Evolutionary conservation across 1,284 basidiomycete genomes (phyloP), one percentile per base, ranked within the genome.

Genomic region (Heterobasidion parviporum): DNA sequence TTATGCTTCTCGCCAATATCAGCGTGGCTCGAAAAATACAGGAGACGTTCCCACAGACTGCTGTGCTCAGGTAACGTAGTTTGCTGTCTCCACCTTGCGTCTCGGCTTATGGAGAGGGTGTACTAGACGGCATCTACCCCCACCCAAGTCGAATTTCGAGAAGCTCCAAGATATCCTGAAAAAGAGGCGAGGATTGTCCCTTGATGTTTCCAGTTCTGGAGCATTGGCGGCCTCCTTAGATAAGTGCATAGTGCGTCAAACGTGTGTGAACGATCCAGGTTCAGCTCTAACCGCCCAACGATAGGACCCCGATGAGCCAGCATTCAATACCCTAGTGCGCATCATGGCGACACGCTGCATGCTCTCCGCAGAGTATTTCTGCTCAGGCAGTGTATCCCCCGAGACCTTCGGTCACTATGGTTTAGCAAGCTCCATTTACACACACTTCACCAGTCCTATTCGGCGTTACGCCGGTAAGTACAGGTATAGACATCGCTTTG

Each of bases 311-410:
- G 68, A 72, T 8, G 82, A 92, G 64, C 90, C 92, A 0, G 86
- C 92, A 3, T 98, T 99, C 78, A 99, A 99, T 68, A 99, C 94
- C 0, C 82, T 99, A 12, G 95, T 99, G 50, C 86, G 97, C 48
- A 98, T 99, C 71, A 98, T 99, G 94, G 95, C 97, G 1, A 99
- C 97, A 1, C 79, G 97, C 16, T 99, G 97, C 69, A 98, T 99
- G 97, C 78, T 98, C 16, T 89, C 94, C 0, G 97, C 97, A 33
- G 97, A 99, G 70, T 99, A 99, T 71, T 98, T 99, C 73, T 94
- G 92, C 67, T 90, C 94, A 0, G 97, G 97, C 8, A 94, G 90
- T 62, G 94, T 98, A 4, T 85, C 88, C 0, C 83, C 89, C 57
- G 94, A 98, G 64, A 89, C 92, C 0, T 99, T 98, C 68, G 88